Base-by-base conservation (phyloP, 192 early-diverging fungal species). In the Mortierella alpina region DNA sequence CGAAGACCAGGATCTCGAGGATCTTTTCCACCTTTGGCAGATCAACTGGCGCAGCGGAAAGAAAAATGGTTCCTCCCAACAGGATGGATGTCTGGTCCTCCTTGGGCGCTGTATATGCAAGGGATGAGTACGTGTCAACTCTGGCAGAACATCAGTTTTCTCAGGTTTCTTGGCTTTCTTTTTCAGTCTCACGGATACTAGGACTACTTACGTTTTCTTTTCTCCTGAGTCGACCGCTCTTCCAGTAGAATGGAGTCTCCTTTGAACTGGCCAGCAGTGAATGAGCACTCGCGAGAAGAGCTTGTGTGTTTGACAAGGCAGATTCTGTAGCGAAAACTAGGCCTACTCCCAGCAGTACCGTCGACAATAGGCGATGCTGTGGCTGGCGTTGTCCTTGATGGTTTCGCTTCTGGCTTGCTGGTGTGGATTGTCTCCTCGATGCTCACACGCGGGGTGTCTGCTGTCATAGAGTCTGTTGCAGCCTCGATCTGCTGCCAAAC, bases 1-100 rank as follows among this genome's bases (percentile, higher is more conserved):
- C 87, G 66, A 92, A 93, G 12, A 93, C 86, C 18, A 94, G 80
- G 13, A 96, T 66, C 47, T 91, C 87, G n/a, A 94, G 83, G 15
- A 97, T 91, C 66, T 88, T 86, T 75, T 96, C 96, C 41, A 94
- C 84, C 17, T 87, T 87, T 18, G 74, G 84, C 59, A 96, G 86
- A 20, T 79, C 66, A 10, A 87, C 86, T 1, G 70, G 31, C 7
- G 70, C 70, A 31, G 69, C 77, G 5, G 64, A 7, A 22, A 80
- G 59, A 2, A 48, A 63, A 12, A 80, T 61, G 10, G 77, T 80
- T 14, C 77, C 77, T 64, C 77, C 77, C 17, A 80, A 64, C 22
- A 22, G 54, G 44, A 72, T 68, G 17, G 50, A 49, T 9, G 18
- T 52, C 50, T 18, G 66, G n/a, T 60, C 66, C n/a, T 63, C 59